A percentile compares a stretch with the other conserved stretches of the same genome.
Conservation (phyloP, 768 basidiomycete species). For the Calocybe indica region DNA sequence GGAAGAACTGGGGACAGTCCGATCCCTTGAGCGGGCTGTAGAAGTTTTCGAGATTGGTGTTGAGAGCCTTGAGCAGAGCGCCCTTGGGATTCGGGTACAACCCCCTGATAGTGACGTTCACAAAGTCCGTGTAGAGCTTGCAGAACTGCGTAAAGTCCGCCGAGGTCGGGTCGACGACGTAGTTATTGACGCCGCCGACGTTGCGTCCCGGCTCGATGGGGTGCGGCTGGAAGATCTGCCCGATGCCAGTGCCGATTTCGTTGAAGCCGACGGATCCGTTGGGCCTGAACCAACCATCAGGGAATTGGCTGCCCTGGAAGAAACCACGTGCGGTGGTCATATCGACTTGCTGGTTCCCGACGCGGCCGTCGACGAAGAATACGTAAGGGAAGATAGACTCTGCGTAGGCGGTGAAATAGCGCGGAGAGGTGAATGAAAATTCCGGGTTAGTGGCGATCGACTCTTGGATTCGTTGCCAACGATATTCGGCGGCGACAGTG, state of each 20-base stretch:
- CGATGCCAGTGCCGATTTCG: neutral
- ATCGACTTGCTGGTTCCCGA: constrained; percentile 13
- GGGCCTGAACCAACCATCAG: constrained; percentile 14
- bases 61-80: too few relatives aligned
- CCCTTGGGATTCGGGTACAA: constrained; percentile 17
- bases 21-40: too few relatives aligned
- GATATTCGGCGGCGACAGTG: constrained; percentile 17
- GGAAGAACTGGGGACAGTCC: too few relatives aligned
- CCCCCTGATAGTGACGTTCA: constrained; percentile 12
- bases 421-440: constrained; percentile 17
- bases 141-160: constrained; percentile 14
- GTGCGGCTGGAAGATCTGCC: neutral
- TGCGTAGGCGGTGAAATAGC: constrained; percentile 18
- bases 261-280: constrained; percentile 8
- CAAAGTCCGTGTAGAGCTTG: constrained; percentile 16
- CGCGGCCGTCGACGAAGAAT: constrained; percentile 21
- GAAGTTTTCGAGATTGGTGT: too few relatives aligned
- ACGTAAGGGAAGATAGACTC: constrained; percentile 16
- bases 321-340: constrained; percentile 17
- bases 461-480: constrained; percentile 18
- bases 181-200: constrained; percentile 12
- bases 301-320: constrained; percentile 17
- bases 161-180: constrained; percentile 13
- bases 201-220: constrained; percentile 16
- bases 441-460: constrained; percentile 20